Conservation (phyloP, 2,329 filamentous ascomycete genomes). For the Talaromyces atroroseus region DNA sequence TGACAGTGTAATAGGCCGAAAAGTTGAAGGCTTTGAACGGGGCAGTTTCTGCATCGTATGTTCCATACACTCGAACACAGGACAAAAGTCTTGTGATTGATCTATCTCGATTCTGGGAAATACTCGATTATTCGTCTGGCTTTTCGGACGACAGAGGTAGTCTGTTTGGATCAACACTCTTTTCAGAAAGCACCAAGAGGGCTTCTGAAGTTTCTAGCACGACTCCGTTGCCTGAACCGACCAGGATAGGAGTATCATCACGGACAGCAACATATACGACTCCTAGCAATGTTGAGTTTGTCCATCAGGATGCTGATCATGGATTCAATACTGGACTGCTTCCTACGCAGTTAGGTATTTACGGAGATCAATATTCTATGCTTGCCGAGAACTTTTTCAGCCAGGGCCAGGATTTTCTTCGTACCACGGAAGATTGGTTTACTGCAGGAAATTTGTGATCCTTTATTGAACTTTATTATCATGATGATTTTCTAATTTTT, state of each 20-base stretch:
- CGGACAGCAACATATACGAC: slow-evolving; percentile 13
- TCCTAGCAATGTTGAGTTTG: slow-evolving; percentile 17
- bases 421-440: slow-evolving; percentile 34
- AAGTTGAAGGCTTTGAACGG: slow-evolving; percentile 40
- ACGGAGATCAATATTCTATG: slow-evolving; percentile 42
- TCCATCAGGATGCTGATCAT: slow-evolving; percentile 18
- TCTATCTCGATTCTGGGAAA: slow-evolving; percentile 45
- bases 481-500: background rate
- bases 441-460: slow-evolving; percentile 27
- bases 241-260: slow-evolving; percentile 28
- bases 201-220: slow-evolving; percentile 40
- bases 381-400: slow-evolving; percentile 46
- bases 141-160: slow-evolving; percentile 29
- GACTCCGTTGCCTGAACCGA: slow-evolving; percentile 40
- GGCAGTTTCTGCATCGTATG: slow-evolving; percentile 42
- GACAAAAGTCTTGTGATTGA: slow-evolving; percentile 40
- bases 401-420: slow-evolving; percentile 40
- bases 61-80: slow-evolving; percentile 29
- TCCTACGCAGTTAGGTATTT: slow-evolving; percentile 21
- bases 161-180: slow-evolving; percentile 41
- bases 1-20: slow-evolving; percentile 31
- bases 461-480: background rate
- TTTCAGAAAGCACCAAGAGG: slow-evolving; percentile 22
- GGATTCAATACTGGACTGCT: slow-evolving; percentile 18
- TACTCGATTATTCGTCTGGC: slow-evolving; percentile 43